phyloP scores from a whole-genome alignment of 2,329 filamentous ascomycete genomes.

The Clonostachys solani region DNA sequence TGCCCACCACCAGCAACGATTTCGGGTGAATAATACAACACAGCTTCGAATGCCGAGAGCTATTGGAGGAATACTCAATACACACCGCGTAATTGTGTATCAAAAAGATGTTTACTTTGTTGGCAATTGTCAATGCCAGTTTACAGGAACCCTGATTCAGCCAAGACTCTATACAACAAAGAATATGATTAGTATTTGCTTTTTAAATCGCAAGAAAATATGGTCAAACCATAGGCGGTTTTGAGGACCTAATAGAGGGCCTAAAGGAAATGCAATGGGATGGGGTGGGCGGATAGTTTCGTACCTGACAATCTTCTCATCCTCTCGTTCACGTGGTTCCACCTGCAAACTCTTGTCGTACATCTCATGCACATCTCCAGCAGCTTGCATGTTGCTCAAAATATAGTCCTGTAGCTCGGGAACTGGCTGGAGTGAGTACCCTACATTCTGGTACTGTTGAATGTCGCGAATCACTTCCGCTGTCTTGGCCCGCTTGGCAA shows the following conservation, averaged over 20 bases:
- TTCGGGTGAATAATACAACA: too few species aligned
- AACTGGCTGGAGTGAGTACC: constrained; percentile 88
- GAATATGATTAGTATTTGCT: too few species aligned
- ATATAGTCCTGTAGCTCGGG: constrained; percentile 96
- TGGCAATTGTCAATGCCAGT: background rate
- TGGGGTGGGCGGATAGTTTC: constrained; percentile 23
- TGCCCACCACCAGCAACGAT: too few species aligned
- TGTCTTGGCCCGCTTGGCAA: constrained; percentile 96
- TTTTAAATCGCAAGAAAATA: too few species aligned
- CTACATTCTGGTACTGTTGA: constrained; percentile 96
- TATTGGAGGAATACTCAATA: too few species aligned
- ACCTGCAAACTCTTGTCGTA: constrained; percentile 94
- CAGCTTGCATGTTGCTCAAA: constrained; percentile 89
- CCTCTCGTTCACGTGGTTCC: constrained; percentile 92
- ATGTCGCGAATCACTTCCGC: constrained; percentile 98
- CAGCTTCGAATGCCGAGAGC: too few species aligned
- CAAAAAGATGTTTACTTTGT: too few species aligned
- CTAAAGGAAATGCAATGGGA: too few species aligned
- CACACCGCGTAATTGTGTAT: too few species aligned
- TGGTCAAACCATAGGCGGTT: too few species aligned
- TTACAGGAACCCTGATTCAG: constrained; percentile 59
- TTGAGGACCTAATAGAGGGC: too few species aligned
- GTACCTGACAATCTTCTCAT: constrained; percentile 99
- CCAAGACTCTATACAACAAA: constrained; percentile 42
- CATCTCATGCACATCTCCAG: constrained; percentile 97